These are phyloP conservation scores for Trichosporon coremiiforme DNA, from an alignment of 1,284 basidiomycete species.

Conservation along the genomic window DNA sequence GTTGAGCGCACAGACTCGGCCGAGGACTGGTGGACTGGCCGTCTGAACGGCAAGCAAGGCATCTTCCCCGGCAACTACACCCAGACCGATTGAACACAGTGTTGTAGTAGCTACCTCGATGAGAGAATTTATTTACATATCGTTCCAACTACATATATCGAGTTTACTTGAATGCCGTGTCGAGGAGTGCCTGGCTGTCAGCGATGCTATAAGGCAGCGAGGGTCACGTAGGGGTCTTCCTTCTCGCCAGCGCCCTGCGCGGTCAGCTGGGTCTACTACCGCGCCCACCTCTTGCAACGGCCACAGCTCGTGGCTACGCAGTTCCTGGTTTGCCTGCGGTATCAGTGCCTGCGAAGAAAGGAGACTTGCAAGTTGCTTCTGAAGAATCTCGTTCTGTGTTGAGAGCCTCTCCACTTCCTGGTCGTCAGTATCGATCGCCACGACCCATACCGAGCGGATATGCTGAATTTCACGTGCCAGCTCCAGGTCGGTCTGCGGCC, in stretches of 20 bases:
- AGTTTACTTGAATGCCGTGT: slow-evolving; percentile 5
- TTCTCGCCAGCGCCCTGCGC: background rate
- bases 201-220: background rate
- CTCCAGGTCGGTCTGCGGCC: slow-evolving; percentile 3
- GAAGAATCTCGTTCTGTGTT: slow-evolving; percentile 10
- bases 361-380: slow-evolving; percentile 3
- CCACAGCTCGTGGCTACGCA: background rate
- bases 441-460: background rate
- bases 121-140: no score
- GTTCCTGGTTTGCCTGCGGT: background rate
- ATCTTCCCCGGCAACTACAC: slow-evolving; percentile 81
- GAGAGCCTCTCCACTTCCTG: slow-evolving; percentile 10
- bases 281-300: background rate
- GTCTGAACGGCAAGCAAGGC: slow-evolving; percentile 78
- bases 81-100: slow-evolving; percentile 40
- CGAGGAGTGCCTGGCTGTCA: slow-evolving; percentile 15
- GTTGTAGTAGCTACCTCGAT: background rate
- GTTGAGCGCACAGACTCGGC: slow-evolving; percentile 78
- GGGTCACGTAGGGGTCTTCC: slow-evolving; percentile 21
- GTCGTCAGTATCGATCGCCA: background rate
- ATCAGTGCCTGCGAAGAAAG: background rate
- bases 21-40: slow-evolving; percentile 99
- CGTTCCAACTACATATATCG: no score
- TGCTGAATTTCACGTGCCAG: background rate
- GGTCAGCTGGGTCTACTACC: no score